phyloP scores from a whole-genome alignment of 306 rosid species.

The Prunus salicina region DNA sequence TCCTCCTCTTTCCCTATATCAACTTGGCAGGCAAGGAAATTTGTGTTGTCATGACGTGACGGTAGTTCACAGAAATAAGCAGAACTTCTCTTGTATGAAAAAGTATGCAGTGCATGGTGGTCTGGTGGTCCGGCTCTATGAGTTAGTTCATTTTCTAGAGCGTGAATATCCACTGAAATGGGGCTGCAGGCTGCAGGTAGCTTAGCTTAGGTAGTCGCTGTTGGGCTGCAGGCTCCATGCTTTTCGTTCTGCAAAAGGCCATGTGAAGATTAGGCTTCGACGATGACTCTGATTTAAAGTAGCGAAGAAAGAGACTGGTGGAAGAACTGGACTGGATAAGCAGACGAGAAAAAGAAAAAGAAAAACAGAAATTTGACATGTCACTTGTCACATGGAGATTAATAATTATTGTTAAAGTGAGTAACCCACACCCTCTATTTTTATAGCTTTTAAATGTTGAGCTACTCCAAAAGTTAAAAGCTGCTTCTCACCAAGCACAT shows the following conservation, averaged over 20 bases:
- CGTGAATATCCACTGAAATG: background rate
- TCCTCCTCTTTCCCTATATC: conserved; percentile 24
- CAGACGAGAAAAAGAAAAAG: conserved; percentile 20
- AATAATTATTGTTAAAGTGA: conserved; percentile 43
- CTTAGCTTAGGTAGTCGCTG: background rate
- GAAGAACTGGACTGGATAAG: conserved; percentile 4
- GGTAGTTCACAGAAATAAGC: conserved; percentile 10
- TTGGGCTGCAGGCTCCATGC: background rate
- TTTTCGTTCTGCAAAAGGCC: conserved; percentile 3
- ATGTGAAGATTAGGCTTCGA: conserved; percentile 37
- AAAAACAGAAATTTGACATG: conserved; percentile 43
- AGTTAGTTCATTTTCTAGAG: background rate
- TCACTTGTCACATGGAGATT: conserved; percentile 25
- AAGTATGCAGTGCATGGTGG: background rate
- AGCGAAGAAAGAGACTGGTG: conserved; percentile 30
- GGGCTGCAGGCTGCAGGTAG: background rate
- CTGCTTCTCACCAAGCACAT: conserved; percentile 46
- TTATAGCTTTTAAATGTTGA: conserved; percentile 35
- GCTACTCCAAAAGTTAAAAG: conserved; percentile 44
- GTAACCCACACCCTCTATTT: conserved; percentile 12
- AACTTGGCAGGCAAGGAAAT: conserved; percentile 29
- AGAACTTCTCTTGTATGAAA: background rate
- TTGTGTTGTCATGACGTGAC: conserved; percentile 5
- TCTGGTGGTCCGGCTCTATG: background rate
- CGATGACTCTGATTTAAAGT: conserved; percentile 12